A percentile compares a stretch with the other conserved stretches of the same genome.
Conservation (phyloP, 768 basidiomycete species). For the Russula virescens region DNA sequence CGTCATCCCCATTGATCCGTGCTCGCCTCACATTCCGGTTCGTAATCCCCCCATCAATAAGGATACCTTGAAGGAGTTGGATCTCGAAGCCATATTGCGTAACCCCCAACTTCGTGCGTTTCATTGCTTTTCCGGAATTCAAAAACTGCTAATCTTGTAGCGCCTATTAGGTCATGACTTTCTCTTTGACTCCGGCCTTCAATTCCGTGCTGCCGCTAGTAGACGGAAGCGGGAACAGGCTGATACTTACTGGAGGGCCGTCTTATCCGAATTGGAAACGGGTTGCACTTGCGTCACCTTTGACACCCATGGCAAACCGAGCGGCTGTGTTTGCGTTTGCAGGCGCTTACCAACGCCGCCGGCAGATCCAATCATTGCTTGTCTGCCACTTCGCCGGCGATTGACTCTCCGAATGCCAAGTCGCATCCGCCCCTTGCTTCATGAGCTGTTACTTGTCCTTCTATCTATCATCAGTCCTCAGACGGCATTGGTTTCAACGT, state of each 20-base stretch:
- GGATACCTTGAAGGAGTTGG: constrained; percentile 77
- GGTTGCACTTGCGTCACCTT: constrained; percentile 85
- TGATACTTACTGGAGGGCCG: constrained; percentile 82
- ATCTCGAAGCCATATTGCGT: constrained; percentile 77
- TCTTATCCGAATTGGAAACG: constrained; percentile 67
- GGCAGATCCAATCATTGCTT: constrained; percentile 41
- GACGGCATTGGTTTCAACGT: constrained; percentile 38
- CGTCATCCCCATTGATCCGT: constrained; percentile 37
- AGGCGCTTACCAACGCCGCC: constrained; percentile 26
- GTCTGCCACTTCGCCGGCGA: constrained; percentile 31
- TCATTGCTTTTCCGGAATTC: constrained; percentile 1
- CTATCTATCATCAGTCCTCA: constrained; percentile 75
- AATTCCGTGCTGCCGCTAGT: constrained; percentile 73
- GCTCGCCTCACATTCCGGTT: constrained; percentile 57
- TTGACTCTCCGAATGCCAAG: constrained; percentile 66
- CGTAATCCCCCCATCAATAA: constrained; percentile 74
- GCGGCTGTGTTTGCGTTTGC: constrained; percentile 49
- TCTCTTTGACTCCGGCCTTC: constrained; percentile 79
- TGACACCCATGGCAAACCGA: constrained; percentile 48
- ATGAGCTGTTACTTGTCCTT: constrained; percentile 51
- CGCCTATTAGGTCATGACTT: constrained; percentile 69
- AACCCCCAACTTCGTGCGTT: constrained; percentile 87
- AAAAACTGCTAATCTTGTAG: constrained; percentile 14
- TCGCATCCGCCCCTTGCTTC: constrained; percentile 63
- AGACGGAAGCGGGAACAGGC: constrained; percentile 65